A percentile compares a stretch with the other conserved stretches of the same genome.
phyloP scores from a whole-genome alignment of 305 asterid genomes.

The Fraxinus dipetala region DNA sequence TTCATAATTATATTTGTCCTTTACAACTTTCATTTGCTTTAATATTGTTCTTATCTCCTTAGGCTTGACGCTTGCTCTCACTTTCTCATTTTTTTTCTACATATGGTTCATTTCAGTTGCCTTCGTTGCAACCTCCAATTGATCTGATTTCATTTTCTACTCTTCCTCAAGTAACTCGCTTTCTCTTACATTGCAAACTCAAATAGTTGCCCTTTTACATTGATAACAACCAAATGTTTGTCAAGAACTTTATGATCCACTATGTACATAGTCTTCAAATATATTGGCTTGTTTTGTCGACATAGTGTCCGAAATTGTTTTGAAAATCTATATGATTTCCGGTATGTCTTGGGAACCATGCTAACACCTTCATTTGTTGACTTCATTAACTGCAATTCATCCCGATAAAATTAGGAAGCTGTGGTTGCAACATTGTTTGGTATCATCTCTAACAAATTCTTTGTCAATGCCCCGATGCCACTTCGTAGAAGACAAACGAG shows the following conservation, averaged over 20 bases:
- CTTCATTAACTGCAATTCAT: neutral
- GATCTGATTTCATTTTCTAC: neutral
- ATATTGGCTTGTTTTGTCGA: neutral
- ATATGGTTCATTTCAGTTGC: neutral
- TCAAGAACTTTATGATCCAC: neutral
- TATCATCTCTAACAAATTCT: too few species aligned
- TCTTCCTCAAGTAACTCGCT: neutral
- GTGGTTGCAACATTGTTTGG: too few species aligned
- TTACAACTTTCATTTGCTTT: neutral
- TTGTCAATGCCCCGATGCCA: neutral
- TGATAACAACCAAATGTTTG: neutral
- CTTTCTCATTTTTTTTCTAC: neutral
- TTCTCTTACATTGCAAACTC: neutral
- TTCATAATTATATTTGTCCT: neutral
- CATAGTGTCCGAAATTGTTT: neutral
- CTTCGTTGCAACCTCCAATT: neutral
- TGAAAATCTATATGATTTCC: neutral
- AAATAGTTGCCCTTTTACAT: neutral
- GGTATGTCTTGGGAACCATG: neutral
- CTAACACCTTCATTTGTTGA: neutral
- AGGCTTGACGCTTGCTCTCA: neutral
- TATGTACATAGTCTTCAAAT: neutral
- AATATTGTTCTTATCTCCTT: neutral
- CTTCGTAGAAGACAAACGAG: neutral
- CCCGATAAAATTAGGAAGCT: neutral